Evolutionary conservation across 106 monocot genomes (phyloP), one percentile per base, ranked within the genome.

Genomic region (Dendrobium officinale): DNA sequence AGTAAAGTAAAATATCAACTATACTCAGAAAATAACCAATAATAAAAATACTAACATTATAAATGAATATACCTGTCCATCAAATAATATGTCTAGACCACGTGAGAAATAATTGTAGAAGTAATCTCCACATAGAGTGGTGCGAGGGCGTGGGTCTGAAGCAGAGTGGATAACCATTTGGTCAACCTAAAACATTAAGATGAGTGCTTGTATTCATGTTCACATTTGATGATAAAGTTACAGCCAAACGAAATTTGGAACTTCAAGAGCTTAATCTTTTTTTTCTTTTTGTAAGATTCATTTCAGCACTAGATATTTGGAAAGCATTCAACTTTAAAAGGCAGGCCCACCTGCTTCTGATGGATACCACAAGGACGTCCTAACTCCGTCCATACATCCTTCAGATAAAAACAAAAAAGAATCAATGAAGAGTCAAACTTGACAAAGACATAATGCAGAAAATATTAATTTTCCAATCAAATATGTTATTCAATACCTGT

Each of bases 91-190:
- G 83, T 98, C 97, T 48, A 98, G 74, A 70, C 97, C 97, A 72
- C 94, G 97, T 73, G 94, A 91, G 75, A 92, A 98, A 77, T 92
- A 98, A 85, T 94, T 98, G 78, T 98, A 98, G 73, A 98, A 98
- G 77, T 98, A 98, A 89, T 98, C 94, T 9, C 94, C 92, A 83
- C 97, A 98, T 9, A 91, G 97, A 58, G 97, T 91, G 59, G 92
- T 91, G 15, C 88, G 78, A 78, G 97, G 97, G n/a, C 81, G 92
- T 51, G 90, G 94, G 43, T 98, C 97, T 76, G 97, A 94, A 75
- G 94, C 90, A 81, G 92, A 98, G 82, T 98, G 97, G 75, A 94
- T 98, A 55, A 94, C 94, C 97, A 98, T 98, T 79, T 98, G 97
- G 82, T 94, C 94, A 37, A 98, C 94, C 96, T 97, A 86, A 41